A percentile compares a stretch with the other conserved stretches of the same genome.
Conservation (phyloP, 371 early-diverging fungal species). For the Rhizopus stolonifer region DNA sequence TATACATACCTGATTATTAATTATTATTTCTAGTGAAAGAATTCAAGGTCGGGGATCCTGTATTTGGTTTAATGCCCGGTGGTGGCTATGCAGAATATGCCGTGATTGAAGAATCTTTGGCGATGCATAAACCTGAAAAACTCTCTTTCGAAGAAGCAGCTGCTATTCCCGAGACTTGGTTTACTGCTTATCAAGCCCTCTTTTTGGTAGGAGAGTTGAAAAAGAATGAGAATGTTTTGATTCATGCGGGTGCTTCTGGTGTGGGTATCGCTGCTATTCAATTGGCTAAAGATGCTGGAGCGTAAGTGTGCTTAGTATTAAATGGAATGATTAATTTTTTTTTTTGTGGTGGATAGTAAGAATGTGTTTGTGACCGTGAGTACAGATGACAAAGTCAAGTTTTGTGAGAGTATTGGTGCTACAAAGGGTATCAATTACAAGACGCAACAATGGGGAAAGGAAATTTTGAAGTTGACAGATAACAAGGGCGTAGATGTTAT, state of each 20-base stretch:
- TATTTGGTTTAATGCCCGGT: conserved; percentile 73
- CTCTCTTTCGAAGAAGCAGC: conserved; percentile 68
- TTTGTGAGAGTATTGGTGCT: conserved; percentile 69
- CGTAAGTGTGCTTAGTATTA: conserved; percentile 44
- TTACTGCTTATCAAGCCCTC: conserved; percentile 82
- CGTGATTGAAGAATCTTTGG: conserved; percentile 57
- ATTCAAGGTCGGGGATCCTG: conserved; percentile 63
- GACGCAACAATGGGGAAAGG: conserved; percentile 59
- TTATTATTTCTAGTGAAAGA: conserved; percentile 29
- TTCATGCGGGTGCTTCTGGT: conserved; percentile 83
- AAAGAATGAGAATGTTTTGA: conserved; percentile 65
- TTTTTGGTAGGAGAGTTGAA: conserved; percentile 59
- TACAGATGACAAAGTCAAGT: conserved; percentile 64
- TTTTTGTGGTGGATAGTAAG: conserved; percentile 32
- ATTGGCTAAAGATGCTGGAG: conserved; percentile 64
- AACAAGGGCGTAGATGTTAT: conserved; percentile 69
- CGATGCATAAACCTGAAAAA: conserved; percentile 60
- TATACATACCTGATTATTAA: neutral
- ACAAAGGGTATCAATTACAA: conserved; percentile 80
- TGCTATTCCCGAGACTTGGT: conserved; percentile 76
- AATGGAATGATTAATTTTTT: too few species aligned
- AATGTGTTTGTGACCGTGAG: conserved; percentile 73
- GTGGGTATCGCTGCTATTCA: conserved; percentile 83
- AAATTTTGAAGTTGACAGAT: conserved; percentile 53
- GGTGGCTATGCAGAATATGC: conserved; percentile 77